Evolutionary conservation across 1,284 basidiomycete genomes (phyloP), one percentile per base, ranked within the genome.

Genomic region (Cryptococcus wingfieldii): DNA sequence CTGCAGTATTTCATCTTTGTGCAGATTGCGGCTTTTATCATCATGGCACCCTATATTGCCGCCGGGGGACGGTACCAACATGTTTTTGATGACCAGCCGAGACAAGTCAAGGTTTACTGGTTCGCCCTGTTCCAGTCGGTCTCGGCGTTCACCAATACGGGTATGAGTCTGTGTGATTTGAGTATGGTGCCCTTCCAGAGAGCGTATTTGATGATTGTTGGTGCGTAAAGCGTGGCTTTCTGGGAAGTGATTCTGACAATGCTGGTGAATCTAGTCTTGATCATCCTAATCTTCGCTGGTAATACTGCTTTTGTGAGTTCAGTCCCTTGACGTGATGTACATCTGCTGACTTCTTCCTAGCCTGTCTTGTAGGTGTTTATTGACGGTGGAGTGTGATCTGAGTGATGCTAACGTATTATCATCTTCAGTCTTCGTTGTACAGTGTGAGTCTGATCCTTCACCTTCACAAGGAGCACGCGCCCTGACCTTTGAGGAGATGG

Each of bases 101-200:
- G 80, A 49, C 74, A 78, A 14, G 75, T 90, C 1, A 74, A 80
- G 25, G 74, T 84, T 2, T 77, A 83, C 16, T 91, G 89, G 93
- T 98, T 89, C 69, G 83, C 89, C 0, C 78, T 86, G 18, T 98
- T 91, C 72, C 89, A 96, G 72, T 83, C 86, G 18, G 83, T 89
- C 23, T 95, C 93, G 0, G 83, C 90, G 0, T 96, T 90, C 70
- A 90, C 88, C 45, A 98, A 98, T 67, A 87, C 89, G 1, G 95
- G 95, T 45, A 85, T 83, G 77, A 91, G 89, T 28, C 81, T 97
- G 16, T 85, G 89, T n/a, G 94, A 97, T 75, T 80, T 83, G 59
- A 93, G 89, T 23, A 89, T 97, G 88, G 60, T 93, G 1, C 88
- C 90, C 0, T 93, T 95, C 74, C 88, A 92, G 69, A 80, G 72